These are phyloP conservation scores for Boletus pseudo-olivaceus DNA, from an alignment of 768 basidiomycete genomes.

Conservation along the genomic window DNA sequence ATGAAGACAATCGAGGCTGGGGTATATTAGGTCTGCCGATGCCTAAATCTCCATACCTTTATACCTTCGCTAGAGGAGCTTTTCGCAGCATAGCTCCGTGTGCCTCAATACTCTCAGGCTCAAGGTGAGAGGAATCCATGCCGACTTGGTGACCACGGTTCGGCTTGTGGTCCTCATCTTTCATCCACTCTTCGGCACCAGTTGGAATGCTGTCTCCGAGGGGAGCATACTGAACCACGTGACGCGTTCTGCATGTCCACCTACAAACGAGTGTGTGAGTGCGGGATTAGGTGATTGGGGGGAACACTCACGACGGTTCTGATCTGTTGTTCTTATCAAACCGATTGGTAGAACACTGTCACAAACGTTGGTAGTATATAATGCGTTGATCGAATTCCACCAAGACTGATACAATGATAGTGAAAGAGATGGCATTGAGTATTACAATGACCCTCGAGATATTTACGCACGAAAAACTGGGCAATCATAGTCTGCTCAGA, in stretches of 20 bases:
- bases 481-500: constrained; percentile 45
- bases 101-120: not conserved
- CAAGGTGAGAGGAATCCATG: not conserved
- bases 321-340: not conserved
- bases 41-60: constrained; percentile 2
- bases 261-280: not conserved
- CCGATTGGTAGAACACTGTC: not conserved
- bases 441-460: constrained; percentile 3
- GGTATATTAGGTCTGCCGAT: not conserved
- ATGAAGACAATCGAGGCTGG: not conserved
- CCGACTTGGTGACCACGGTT: not conserved
- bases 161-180: constrained; percentile 6
- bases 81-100: not conserved
- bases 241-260: not conserved
- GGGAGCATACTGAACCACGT: not conserved
- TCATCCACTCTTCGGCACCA: constrained; percentile 6
- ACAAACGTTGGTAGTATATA: not conserved
- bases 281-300: not conserved
- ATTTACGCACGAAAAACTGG: constrained; percentile 1
- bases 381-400: not conserved
- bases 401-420: not conserved
- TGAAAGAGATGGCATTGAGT: not conserved
- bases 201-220: not conserved
- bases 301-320: not conserved
- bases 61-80: constrained; percentile 1